A percentile compares a stretch with the other conserved stretches of the same genome.
Evolutionary conservation across 805 yeast species (phyloP).

Genomic region (Metschnikowia kofuensis): DNA sequence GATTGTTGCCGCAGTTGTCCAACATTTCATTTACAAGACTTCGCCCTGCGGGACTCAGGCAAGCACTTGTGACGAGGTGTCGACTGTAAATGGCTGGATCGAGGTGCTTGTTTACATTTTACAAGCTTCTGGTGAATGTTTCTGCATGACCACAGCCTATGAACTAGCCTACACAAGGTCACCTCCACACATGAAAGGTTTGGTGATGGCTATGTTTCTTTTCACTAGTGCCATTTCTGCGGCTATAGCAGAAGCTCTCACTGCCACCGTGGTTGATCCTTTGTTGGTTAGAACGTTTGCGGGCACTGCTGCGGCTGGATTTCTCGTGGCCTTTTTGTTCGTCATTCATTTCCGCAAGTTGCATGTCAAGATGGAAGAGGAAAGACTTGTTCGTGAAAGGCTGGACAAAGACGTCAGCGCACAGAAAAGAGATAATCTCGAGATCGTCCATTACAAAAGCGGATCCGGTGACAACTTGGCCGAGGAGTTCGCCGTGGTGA

Average conservation of each 20-base stretch:
- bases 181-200: constrained; percentile 49
- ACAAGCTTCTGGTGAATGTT: constrained; percentile 53
- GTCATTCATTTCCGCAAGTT: constrained; percentile 37
- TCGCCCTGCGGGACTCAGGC: constrained; percentile 52
- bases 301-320: constrained; percentile 37
- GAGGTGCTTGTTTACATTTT: constrained; percentile 33
- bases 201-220: constrained; percentile 46
- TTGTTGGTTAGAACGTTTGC: constrained; percentile 42
- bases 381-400: constrained; percentile 18
- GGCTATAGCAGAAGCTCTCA: constrained; percentile 43
- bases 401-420: neutral
- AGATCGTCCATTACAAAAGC: neutral
- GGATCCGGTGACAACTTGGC: neutral
- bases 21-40: constrained; percentile 44
- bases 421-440: neutral
- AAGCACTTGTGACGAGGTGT: constrained; percentile 31
- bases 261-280: constrained; percentile 41
- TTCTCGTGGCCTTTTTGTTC: constrained; percentile 31
- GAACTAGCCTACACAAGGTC: constrained; percentile 54
- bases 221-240: constrained; percentile 47
- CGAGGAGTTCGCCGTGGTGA: constrained; percentile 4
- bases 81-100: constrained; percentile 33
- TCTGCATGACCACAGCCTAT: constrained; percentile 49
- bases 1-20: constrained; percentile 49
- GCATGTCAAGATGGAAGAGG: constrained; percentile 40